Percentiles rank a stretch among this genome's conserved stretches.
Conservation (phyloP, 805 yeast species). For the Myxozyma neotropica region DNA sequence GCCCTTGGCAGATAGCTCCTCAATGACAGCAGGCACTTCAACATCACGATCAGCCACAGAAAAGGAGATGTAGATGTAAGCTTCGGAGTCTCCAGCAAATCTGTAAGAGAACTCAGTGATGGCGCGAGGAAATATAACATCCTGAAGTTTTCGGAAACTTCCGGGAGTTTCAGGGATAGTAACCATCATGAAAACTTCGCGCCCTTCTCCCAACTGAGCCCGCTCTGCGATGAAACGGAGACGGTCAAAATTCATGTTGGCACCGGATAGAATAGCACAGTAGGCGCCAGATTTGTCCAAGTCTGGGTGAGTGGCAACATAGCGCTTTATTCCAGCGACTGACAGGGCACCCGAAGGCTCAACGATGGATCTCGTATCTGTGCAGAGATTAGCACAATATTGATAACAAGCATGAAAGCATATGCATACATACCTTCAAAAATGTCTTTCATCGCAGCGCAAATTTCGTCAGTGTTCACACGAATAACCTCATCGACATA, state of each 20-base stretch:
- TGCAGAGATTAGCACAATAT: background rate
- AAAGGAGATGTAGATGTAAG: constrained; percentile 86
- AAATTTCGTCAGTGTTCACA: constrained; percentile 89
- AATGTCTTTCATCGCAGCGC: constrained; percentile 95
- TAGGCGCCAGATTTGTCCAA: constrained; percentile 69
- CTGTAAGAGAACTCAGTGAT: constrained; percentile 96
- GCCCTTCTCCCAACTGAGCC: constrained; percentile 98
- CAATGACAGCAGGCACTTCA: constrained; percentile 69
- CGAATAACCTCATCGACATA: constrained; percentile 86
- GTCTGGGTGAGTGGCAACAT: constrained; percentile 67
- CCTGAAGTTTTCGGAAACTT: constrained; percentile 76
- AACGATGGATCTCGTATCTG: constrained; percentile 84
- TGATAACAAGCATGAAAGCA: background rate
- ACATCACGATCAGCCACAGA: constrained; percentile 70
- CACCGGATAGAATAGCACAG: constrained; percentile 89
- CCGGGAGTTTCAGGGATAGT: constrained; percentile 94
- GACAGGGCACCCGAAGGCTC: constrained; percentile 98
- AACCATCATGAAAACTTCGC: constrained; percentile 87
- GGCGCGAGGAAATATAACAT: constrained; percentile 78
- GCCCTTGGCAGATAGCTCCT: constrained; percentile 50
- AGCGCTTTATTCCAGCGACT: constrained; percentile 91
- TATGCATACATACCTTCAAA: constrained; percentile 56
- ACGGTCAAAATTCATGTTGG: constrained; percentile 97
- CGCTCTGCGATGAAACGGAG: constrained; percentile 94
- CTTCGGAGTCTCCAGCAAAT: constrained; percentile 53